phyloP scores from a whole-genome alignment of 129 eudicot genomes.

The Deinandra increscens region DNA sequence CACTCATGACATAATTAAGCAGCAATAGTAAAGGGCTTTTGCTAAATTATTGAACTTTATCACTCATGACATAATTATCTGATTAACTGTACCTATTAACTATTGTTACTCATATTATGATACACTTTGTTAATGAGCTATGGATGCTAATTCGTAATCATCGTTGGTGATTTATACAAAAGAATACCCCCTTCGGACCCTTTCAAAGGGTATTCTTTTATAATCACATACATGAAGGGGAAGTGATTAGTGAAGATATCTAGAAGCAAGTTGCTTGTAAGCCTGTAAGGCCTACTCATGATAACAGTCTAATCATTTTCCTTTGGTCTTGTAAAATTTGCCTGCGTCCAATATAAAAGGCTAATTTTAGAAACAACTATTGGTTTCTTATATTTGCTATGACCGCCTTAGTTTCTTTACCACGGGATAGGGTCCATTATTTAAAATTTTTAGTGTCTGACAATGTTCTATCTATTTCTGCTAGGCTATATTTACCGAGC shows the following conservation, averaged over 20 bases:
- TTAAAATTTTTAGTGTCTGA: slow-evolving; percentile 9
- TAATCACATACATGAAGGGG: background rate
- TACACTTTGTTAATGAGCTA: background rate
- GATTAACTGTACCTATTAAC: background rate
- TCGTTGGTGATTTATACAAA: background rate
- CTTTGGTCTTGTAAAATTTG: background rate
- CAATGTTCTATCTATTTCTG: background rate
- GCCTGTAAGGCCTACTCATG: background rate
- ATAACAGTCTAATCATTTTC: background rate
- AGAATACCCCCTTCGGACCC: background rate
- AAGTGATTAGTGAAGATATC: background rate
- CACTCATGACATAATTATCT: slow-evolving; percentile 12
- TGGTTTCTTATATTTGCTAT: slow-evolving; percentile 6
- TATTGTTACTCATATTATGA: background rate
- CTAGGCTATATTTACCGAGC: slow-evolving; percentile 86
- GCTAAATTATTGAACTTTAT: background rate
- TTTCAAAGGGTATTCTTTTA: slow-evolving; percentile 15
- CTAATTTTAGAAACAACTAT: slow-evolving; percentile 8
- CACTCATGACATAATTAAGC: too few relatives aligned
- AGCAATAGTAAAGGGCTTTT: slow-evolving; percentile 4
- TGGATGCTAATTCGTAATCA: background rate
- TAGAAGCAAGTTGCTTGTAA: background rate
- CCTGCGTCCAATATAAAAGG: background rate
- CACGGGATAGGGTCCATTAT: background rate
- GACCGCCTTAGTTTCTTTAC: background rate